Base-by-base conservation (phyloP, 208 protist species). In the Acanthamoeba castellanii region DNA sequence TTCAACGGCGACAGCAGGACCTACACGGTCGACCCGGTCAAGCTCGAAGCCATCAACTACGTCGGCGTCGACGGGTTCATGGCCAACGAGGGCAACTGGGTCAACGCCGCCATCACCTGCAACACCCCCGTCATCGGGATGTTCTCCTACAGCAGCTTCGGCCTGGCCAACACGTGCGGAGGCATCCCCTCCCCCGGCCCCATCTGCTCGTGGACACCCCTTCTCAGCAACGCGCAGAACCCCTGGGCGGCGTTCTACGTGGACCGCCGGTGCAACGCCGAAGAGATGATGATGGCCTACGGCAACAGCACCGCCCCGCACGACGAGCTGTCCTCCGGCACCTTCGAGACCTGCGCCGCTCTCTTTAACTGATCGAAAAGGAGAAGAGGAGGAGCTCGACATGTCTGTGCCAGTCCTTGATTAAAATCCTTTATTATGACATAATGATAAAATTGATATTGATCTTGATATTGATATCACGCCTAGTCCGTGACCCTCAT, bases 41-140 rank as follows among this genome's bases (percentile, higher is more conserved):
- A 9, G 27, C 14, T 5, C 8, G 7, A 34, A 3, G 27, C 20
- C 8, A 32, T 70, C 64, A 70, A 25, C 27, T 32, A 32, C 20
- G 64, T 70, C 27, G n/a, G 5, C 3, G 64, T 70, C 64, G 64
- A 70, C 16, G 64, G 64, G 8, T 70, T 25, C 27, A 70, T 70
- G 64, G 64, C 64, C 27, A 70, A 70, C 64, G 64, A 70, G 64
- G 64, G 64, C 64, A 70, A 70, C 14, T 70, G 64, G 64, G 64
- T 70, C 14, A 3, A 32, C 8, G 64, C n/a, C 27, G 16, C 20
- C 64, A 3, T 70, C 64, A 3, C 8, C 64, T 70, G 64, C n/a
- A 32, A 3, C n/a, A 3, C 3, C 3, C 8, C 27, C 3, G 64
- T 70, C 27, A 34, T 70, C 27, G n/a, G n/a, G n/a, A n/a, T n/a